These are phyloP conservation scores for Solanum aculeatissimum DNA, from an alignment of 305 asterid species.

Conservation along the genomic window DNA sequence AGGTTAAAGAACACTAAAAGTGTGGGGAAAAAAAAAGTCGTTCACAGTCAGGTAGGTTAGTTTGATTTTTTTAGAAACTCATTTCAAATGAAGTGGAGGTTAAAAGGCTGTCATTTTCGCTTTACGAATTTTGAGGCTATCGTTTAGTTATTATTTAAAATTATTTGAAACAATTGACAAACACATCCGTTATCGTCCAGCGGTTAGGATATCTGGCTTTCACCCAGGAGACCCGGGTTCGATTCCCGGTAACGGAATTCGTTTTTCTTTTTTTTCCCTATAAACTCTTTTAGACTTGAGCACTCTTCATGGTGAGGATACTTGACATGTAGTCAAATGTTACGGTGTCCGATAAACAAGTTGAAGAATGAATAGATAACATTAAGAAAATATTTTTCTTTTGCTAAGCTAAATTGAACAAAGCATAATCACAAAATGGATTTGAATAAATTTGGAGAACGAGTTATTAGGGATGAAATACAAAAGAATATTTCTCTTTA, in stretches of 20 bases:
- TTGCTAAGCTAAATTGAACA: not conserved
- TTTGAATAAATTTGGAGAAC: not conserved
- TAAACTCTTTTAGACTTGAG: too few relatives aligned
- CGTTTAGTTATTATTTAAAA: too few relatives aligned
- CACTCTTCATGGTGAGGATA: too few relatives aligned
- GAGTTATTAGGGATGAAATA: not conserved
- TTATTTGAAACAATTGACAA: not conserved
- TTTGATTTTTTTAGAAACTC: too few relatives aligned
- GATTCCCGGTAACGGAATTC: not conserved
- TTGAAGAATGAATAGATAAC: not conserved
- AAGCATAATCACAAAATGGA: not conserved
- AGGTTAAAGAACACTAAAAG: not conserved
- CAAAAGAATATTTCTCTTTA: not conserved
- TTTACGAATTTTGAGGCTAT: too few relatives aligned
- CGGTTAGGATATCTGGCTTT: slow-evolving; percentile 99
- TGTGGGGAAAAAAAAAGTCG: not conserved
- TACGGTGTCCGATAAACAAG: too few relatives aligned
- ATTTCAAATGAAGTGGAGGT: not conserved
- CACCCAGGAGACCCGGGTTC: slow-evolving; percentile 52
- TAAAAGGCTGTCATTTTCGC: not conserved
- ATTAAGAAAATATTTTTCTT: not conserved
- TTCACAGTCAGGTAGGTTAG: not conserved
- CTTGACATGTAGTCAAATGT: too few relatives aligned
- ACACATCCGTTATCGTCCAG: slow-evolving; percentile 30
- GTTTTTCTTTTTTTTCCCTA: not conserved